Percentiles rank a stretch among this genome's conserved stretches.
Conservation (phyloP, 208 protist species). For the Endotrypanum monterogeii region DNA sequence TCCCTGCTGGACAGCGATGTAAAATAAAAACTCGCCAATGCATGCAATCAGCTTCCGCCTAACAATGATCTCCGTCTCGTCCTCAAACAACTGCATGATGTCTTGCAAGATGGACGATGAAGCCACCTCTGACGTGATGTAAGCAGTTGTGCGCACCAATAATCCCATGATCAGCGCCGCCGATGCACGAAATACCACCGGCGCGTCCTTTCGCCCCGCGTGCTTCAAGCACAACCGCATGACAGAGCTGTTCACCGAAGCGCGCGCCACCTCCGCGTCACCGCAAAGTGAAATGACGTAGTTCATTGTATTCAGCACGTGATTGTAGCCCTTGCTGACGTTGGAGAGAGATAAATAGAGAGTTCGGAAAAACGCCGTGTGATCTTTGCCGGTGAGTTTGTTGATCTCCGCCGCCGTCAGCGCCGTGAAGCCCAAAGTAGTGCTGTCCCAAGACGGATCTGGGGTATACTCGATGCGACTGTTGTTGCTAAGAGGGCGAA, state of each 20-base stretch:
- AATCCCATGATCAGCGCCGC: conserved; percentile 86
- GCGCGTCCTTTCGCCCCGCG: conserved; percentile 45
- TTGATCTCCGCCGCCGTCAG: conserved; percentile 66
- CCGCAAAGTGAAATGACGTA: conserved; percentile 87
- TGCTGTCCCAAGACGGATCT: conserved; percentile 66
- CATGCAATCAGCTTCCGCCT: conserved; percentile 79
- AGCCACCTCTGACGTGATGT: conserved; percentile 68
- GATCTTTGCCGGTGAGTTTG: conserved; percentile 36
- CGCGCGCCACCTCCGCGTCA: conserved; percentile 77
- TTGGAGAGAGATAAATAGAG: conserved; percentile 36
- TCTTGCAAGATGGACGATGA: conserved; percentile 66
- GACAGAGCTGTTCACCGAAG: conserved; percentile 91
- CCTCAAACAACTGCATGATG: conserved; percentile 52
- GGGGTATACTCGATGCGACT: conserved; percentile 83
- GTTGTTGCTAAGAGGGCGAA: conserved; percentile 90
- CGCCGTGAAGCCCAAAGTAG: conserved; percentile 60
- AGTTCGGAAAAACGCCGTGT: conserved; percentile 34
- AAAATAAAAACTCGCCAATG: conserved; percentile 91
- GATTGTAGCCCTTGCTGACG: conserved; percentile 22
- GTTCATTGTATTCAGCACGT: conserved; percentile 70
- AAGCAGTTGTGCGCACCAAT: conserved; percentile 83
- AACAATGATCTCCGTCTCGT: conserved; percentile 64
- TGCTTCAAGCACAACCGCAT: conserved; percentile 89
- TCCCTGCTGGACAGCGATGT: conserved; percentile 79
- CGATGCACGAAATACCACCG: conserved; percentile 51